These are phyloP conservation scores for Trichophyton mentagrophytes DNA, from an alignment of 2,329 filamentous ascomycete genomes.

Conservation along the genomic window DNA sequence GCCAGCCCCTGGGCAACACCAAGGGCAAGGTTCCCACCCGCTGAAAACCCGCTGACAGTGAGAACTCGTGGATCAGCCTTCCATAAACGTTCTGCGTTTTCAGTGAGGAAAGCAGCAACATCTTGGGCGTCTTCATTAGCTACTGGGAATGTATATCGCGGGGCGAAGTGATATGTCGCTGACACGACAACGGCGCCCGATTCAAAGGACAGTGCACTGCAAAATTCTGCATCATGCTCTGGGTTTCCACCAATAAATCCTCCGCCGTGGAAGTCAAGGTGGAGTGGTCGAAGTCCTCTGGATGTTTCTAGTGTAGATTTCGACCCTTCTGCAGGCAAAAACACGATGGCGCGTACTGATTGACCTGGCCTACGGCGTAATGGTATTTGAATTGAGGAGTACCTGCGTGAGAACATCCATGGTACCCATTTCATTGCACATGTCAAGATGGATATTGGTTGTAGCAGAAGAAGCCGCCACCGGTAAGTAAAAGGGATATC, in stretches of 20 bases:
- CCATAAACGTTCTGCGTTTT: conserved; percentile 26
- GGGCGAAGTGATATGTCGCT: conserved; percentile 32
- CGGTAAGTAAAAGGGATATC: conserved; percentile 29
- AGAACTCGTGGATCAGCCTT: conserved; percentile 30
- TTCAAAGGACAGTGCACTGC: conserved; percentile 19
- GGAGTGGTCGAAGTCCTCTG: conserved; percentile 26
- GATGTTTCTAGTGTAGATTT: background rate
- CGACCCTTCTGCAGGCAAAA: conserved; percentile 15
- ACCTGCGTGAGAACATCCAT: conserved; percentile 28
- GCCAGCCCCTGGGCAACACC: conserved; percentile 19
- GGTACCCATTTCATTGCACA: conserved; percentile 27
- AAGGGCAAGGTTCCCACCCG: conserved; percentile 35
- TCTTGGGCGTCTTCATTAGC: conserved; percentile 35
- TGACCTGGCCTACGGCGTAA: conserved; percentile 15
- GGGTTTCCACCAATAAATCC: conserved; percentile 35
- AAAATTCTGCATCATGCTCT: conserved; percentile 28
- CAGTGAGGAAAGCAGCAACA: conserved; percentile 29
- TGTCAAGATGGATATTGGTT: conserved; percentile 30
- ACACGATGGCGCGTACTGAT: conserved; percentile 26
- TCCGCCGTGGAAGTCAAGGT: conserved; percentile 36
- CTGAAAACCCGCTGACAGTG: conserved; percentile 35
- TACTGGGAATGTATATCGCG: conserved; percentile 30
- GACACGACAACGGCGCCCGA: conserved; percentile 33
- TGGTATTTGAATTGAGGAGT: conserved; percentile 24
- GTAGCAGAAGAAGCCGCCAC: conserved; percentile 35